Evolutionary conservation across 2,329 filamentous ascomycete species (phyloP).

Genomic region (Colletotrichum acutatum): DNA sequence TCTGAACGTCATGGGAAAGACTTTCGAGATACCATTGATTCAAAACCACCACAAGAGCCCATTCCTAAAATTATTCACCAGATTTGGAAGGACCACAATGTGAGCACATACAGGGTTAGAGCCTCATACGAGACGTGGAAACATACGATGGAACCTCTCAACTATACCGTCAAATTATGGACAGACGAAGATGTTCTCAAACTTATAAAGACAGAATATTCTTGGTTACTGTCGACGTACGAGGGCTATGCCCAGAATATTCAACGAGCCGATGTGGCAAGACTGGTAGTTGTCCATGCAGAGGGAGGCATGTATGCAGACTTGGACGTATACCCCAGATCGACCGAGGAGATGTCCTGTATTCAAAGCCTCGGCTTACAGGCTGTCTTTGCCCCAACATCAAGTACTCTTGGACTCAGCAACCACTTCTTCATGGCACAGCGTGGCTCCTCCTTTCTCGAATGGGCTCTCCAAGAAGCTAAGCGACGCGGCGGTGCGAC

Average conservation of each 20-base stretch:
- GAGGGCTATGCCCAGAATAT: conserved; percentile 38
- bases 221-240: conserved; percentile 39
- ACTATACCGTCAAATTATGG: conserved; percentile 41
- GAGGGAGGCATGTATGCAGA: conserved; percentile 41
- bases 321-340: conserved; percentile 38
- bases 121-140: conserved; percentile 36
- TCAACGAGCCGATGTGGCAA: conserved; percentile 39
- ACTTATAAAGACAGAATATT: conserved; percentile 36
- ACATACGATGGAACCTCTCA: conserved; percentile 24
- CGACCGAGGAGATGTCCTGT: conserved; percentile 29
- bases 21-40: too few species aligned
- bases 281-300: conserved; percentile 38
- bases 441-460: conserved; percentile 34
- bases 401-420: conserved; percentile 33
- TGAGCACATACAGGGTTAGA: neutral
- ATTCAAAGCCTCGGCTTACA: conserved; percentile 28
- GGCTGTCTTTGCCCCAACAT: conserved; percentile 35
- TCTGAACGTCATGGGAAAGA: neutral
- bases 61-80: conserved; percentile 39
- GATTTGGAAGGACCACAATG: conserved; percentile 38
- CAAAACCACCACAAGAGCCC: neutral
- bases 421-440: conserved; percentile 43
- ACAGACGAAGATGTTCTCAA: conserved; percentile 37
- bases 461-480: conserved; percentile 38
- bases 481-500: conserved; percentile 35